phyloP scores from a whole-genome alignment of 2,329 filamentous ascomycete species.

The Diplocarpon rosae region DNA sequence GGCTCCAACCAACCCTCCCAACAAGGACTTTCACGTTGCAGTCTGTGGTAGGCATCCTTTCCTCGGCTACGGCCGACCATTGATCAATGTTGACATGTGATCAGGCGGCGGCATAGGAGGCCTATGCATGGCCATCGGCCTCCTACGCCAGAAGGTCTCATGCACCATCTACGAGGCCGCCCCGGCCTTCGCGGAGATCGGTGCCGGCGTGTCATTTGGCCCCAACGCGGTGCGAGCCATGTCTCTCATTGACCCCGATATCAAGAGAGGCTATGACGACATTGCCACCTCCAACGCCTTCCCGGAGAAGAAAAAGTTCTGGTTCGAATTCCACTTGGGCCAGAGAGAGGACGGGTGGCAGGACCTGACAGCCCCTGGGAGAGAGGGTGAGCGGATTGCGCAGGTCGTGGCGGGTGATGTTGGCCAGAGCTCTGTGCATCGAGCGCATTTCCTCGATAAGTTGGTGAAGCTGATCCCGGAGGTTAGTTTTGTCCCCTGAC shows the following conservation, averaged over 20 bases:
- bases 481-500: too few species aligned
- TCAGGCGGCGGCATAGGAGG: slow-evolving; percentile 25
- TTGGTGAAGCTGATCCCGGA: slow-evolving; percentile 30
- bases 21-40: slow-evolving; percentile 24
- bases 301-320: slow-evolving; percentile 17
- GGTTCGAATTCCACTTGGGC: slow-evolving; percentile 25
- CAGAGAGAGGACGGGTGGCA: slow-evolving; percentile 18
- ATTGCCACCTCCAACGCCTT: slow-evolving; percentile 20
- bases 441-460: slow-evolving; percentile 25
- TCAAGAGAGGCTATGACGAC: slow-evolving; percentile 19
- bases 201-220: slow-evolving; percentile 26
- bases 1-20: slow-evolving; percentile 10
- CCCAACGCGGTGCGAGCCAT: slow-evolving; percentile 25
- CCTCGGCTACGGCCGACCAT: neutral
- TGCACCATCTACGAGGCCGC: slow-evolving; percentile 25
- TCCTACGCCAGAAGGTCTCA: slow-evolving; percentile 23
- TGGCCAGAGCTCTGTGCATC: slow-evolving; percentile 23
- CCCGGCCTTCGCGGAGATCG: slow-evolving; percentile 25
- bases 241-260: slow-evolving; percentile 21
- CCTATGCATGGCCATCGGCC: slow-evolving; percentile 22
- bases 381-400: slow-evolving; percentile 13
- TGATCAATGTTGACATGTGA: neutral
- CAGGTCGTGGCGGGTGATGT: slow-evolving; percentile 14
- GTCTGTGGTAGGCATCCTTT: slow-evolving; percentile 18
- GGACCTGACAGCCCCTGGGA: slow-evolving; percentile 10